Conservation (phyloP, 129 eudicot species). For the Tagetes erecta region DNA sequence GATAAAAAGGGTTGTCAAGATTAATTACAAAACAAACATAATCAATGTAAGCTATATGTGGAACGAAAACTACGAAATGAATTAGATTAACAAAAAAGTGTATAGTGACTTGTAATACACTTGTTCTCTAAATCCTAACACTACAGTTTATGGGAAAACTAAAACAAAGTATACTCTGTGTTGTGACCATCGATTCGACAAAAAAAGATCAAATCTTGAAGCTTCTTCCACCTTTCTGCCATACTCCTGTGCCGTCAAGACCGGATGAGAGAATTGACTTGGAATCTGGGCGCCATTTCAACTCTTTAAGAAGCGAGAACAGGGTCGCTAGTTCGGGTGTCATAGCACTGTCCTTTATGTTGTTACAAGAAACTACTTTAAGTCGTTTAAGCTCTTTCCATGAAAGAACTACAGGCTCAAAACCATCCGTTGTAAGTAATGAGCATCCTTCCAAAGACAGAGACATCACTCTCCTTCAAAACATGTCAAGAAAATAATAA, state of each 20-base stretch:
- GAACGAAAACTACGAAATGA: constrained; percentile 17
- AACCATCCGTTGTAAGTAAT: constrained; percentile 71
- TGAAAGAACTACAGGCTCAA: constrained; percentile 68
- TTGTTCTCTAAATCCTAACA: constrained; percentile 34
- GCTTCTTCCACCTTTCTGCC: constrained; percentile 82
- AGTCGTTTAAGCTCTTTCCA: constrained; percentile 85
- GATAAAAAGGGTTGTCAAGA: background rate
- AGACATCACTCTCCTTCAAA: constrained; percentile 58
- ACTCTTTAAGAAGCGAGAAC: constrained; percentile 81
- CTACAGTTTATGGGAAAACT: constrained; percentile 18
- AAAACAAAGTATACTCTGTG: constrained; percentile 25
- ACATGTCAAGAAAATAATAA: constrained; percentile 7
- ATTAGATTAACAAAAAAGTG: background rate
- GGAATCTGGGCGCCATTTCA: constrained; percentile 93
- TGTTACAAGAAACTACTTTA: constrained; percentile 80
- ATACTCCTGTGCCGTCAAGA: constrained; percentile 80
- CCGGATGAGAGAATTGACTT: constrained; percentile 67
- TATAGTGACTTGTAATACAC: constrained; percentile 23
- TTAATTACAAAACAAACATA: background rate
- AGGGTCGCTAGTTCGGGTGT: constrained; percentile 68
- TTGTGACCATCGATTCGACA: background rate
- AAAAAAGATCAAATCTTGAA: constrained; percentile 43
- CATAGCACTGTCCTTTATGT: constrained; percentile 72
- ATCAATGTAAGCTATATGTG: background rate
- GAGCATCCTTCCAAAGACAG: constrained; percentile 93